These are phyloP conservation scores for Eucalyptus camaldulensis DNA, from an alignment of 345 rosid species.

Conservation along the genomic window DNA sequence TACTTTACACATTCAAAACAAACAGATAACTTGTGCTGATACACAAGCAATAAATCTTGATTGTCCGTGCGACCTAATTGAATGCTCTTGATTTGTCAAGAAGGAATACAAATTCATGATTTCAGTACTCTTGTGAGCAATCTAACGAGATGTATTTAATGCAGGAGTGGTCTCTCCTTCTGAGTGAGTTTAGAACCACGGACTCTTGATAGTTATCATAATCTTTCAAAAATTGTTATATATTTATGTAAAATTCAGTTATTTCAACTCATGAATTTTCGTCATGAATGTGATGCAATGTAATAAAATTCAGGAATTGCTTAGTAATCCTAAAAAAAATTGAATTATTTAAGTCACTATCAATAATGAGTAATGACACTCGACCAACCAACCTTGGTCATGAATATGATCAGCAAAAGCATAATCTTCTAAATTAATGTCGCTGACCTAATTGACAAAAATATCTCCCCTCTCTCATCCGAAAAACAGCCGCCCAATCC, in stretches of 20 bases:
- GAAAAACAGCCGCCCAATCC: background rate
- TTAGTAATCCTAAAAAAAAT: background rate
- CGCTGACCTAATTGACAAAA: background rate
- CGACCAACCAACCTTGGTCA: background rate
- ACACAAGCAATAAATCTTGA: background rate
- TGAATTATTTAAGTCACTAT: background rate
- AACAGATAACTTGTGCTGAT: background rate
- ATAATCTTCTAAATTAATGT: background rate
- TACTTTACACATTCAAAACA: background rate
- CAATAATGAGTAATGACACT: background rate
- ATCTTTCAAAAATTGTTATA: background rate
- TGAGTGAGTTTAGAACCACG: background rate
- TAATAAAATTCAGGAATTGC: background rate
- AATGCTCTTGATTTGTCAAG: background rate
- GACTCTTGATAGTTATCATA: background rate
- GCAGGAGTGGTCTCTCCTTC: background rate
- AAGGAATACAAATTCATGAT: background rate
- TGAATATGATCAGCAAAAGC: background rate
- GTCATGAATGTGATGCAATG: background rate
- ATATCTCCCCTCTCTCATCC: background rate
- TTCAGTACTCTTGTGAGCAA: background rate
- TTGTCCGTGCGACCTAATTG: background rate
- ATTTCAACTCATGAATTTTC: background rate
- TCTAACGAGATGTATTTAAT: background rate
- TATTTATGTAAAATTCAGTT: background rate